These are phyloP conservation scores for Oxalis stricta DNA, from an alignment of 441 rosid species.

Conservation along the genomic window DNA sequence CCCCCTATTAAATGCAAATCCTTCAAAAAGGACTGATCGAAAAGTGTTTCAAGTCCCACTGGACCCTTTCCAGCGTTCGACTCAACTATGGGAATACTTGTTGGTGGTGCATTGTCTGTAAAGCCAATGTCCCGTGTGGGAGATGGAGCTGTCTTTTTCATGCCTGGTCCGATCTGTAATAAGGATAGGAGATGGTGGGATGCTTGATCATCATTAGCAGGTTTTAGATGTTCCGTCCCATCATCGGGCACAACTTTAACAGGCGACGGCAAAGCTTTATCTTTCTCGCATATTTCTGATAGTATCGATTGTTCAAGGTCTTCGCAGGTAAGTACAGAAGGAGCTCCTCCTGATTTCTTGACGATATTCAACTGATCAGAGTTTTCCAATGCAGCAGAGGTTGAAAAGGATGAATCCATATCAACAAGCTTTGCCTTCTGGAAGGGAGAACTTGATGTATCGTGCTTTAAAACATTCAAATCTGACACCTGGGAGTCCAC, in stretches of 20 bases:
- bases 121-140: constrained; percentile 20
- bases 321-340: constrained; percentile 91
- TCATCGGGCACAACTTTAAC: constrained; percentile 19
- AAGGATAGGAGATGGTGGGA: constrained; percentile 85
- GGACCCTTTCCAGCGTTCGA: constrained; percentile 19
- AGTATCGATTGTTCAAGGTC: constrained; percentile 95
- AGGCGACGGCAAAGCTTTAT: constrained; percentile 23
- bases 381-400: constrained; percentile 14
- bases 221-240: constrained; percentile 31
- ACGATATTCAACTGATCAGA: constrained; percentile 16
- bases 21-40: constrained; percentile 91
- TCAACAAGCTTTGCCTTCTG: constrained; percentile 26
- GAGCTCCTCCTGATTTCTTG: constrained; percentile 29
- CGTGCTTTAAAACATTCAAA: constrained; percentile 18
- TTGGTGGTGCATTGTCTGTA: constrained; percentile 15
- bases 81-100: constrained; percentile 9
- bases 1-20: constrained; percentile 78
- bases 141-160: constrained; percentile 12
- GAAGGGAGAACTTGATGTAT: constrained; percentile 19
- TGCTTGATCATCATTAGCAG: constrained; percentile 43
- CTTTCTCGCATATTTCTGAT: constrained; percentile 40
- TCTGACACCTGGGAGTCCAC: constrained; percentile 33
- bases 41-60: constrained; percentile 82
- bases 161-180: constrained; percentile 49
- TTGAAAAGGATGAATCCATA: constrained; percentile 15